Evolutionary conservation across 1,139 yeast species (phyloP).

Genomic region (Yamadazyma trypodendri): DNA sequence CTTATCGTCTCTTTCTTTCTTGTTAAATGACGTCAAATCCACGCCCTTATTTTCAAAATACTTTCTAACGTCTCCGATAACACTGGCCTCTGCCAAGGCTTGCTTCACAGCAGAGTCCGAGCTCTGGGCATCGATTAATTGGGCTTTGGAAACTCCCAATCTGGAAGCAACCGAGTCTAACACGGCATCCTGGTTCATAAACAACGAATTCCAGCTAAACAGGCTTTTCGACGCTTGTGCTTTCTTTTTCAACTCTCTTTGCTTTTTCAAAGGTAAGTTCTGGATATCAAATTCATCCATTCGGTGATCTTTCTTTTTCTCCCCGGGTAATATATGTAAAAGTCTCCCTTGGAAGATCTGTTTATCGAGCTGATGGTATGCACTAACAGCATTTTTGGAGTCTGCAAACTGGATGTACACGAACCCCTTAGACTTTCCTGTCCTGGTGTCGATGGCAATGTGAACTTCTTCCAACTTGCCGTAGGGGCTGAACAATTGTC

Average conservation of each 20-base stretch:
- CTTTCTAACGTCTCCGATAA: slow-evolving; percentile 84
- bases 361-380: slow-evolving; percentile 74
- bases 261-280: slow-evolving; percentile 89
- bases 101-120: slow-evolving; percentile 93
- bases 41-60: slow-evolving; percentile 85
- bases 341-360: slow-evolving; percentile 93
- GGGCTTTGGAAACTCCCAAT: slow-evolving; percentile 79
- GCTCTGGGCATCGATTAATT: slow-evolving; percentile 82
- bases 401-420: slow-evolving; percentile 76
- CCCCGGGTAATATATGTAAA: slow-evolving; percentile 84
- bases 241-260: slow-evolving; percentile 77
- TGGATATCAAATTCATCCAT: slow-evolving; percentile 88
- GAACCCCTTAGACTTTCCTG: slow-evolving; percentile 90
- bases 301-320: slow-evolving; percentile 72
- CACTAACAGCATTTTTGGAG: slow-evolving; percentile 70
- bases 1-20: slow-evolving; percentile 76
- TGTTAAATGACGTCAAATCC: slow-evolving; percentile 70
- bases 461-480: slow-evolving; percentile 80
- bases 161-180: slow-evolving; percentile 84
- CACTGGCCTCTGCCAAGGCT: slow-evolving; percentile 96
- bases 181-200: slow-evolving; percentile 89
- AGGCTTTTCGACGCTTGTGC: slow-evolving; percentile 81
- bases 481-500: slow-evolving; percentile 51
- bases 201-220: slow-evolving; percentile 94
- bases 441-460: slow-evolving; percentile 85